Evolutionary conservation across 2,329 filamentous ascomycete genomes (phyloP).

Genomic region (Elsinoe necatrix): DNA sequence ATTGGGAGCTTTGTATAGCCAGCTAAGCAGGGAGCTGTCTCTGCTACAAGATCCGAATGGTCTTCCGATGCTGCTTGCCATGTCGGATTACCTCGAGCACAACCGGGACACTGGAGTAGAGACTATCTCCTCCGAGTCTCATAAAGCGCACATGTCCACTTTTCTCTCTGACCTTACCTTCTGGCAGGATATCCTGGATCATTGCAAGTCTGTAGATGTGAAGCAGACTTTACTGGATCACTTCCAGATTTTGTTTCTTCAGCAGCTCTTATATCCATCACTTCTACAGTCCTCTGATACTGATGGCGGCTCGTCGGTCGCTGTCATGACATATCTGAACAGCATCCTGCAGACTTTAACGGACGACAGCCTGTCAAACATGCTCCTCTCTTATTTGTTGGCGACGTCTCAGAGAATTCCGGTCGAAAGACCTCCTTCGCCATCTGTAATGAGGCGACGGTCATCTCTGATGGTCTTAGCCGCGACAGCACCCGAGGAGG

Average conservation of each 20-base stretch:
- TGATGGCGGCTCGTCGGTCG: conserved; percentile 91
- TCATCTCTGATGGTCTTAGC: conserved; percentile 84
- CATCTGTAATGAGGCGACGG: conserved; percentile 65
- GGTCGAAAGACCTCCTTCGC: conserved; percentile 37
- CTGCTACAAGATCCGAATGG: conserved; percentile 67
- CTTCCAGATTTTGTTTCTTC: conserved; percentile 91
- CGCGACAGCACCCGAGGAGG: conserved; percentile 66
- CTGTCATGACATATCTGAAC: conserved; percentile 85
- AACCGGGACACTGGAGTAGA: conserved; percentile 62
- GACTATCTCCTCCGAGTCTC: conserved; percentile 63
- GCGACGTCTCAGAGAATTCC: conserved; percentile 59
- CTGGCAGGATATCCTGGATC: conserved; percentile 96
- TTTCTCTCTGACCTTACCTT: conserved; percentile 93
- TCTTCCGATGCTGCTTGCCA: conserved; percentile 71
- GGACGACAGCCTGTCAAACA: conserved; percentile 86
- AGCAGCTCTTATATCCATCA: conserved; percentile 93
- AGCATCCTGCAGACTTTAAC: conserved; percentile 86
- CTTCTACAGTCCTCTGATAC: conserved; percentile 93
- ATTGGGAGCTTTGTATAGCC: conserved; percentile 67
- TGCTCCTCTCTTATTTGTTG: conserved; percentile 85
- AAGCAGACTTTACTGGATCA: conserved; percentile 90
- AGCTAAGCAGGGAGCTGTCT: conserved; percentile 68
- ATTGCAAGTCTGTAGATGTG: conserved; percentile 85
- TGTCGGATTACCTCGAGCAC: conserved; percentile 80
- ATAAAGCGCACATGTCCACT: conserved; percentile 79